Evolutionary conservation across 2,329 filamentous ascomycete species (phyloP).

Genomic region (Cryphonectria nitschkei): DNA sequence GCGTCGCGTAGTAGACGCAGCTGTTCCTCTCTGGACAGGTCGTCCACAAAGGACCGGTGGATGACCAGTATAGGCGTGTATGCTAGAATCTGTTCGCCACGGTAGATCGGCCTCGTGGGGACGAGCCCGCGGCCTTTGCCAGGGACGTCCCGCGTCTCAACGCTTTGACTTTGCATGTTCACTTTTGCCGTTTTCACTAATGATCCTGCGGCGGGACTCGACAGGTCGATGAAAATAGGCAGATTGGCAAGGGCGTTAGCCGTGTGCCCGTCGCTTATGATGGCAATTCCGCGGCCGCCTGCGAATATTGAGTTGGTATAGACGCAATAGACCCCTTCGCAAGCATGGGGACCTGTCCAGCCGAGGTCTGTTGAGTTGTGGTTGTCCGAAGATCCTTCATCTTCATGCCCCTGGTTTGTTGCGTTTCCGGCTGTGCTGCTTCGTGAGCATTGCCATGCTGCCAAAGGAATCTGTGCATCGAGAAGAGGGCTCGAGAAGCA

Average conservation of each 20-base stretch:
- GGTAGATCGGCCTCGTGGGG: conserved; percentile 15
- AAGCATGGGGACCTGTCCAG: conserved; percentile 29
- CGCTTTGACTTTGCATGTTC: conserved; percentile 7
- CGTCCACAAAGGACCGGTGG: conserved; percentile 23
- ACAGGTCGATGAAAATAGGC: conserved; percentile 18
- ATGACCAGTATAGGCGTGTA: conserved; percentile 26
- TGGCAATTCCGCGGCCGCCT: conserved; percentile 25
- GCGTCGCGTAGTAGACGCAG: conserved; percentile 24
- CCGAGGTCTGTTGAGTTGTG: conserved; percentile 9
- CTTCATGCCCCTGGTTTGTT: not conserved
- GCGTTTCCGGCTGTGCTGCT: not conserved
- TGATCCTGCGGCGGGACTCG: not conserved
- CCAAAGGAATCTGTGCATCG: not conserved
- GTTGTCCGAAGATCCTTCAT: not conserved
- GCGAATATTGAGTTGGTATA: conserved; percentile 29
- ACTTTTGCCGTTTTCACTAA: conserved; percentile 10
- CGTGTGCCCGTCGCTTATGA: conserved; percentile 28
- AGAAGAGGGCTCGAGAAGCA: conserved; percentile 20
- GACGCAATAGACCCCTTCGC: conserved; percentile 28
- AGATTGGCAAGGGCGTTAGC: conserved; percentile 29
- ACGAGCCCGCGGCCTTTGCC: conserved; percentile 25
- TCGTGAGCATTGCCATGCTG: conserved; percentile 13
- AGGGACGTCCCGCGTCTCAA: conserved; percentile 14
- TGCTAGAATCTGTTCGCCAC: conserved; percentile 24
- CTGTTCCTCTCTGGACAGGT: conserved; percentile 16